Evolutionary conservation across 2,329 filamentous ascomycete genomes (phyloP), one percentile per base, ranked within the genome.

Genomic region (Alternaria gansuensis): DNA sequence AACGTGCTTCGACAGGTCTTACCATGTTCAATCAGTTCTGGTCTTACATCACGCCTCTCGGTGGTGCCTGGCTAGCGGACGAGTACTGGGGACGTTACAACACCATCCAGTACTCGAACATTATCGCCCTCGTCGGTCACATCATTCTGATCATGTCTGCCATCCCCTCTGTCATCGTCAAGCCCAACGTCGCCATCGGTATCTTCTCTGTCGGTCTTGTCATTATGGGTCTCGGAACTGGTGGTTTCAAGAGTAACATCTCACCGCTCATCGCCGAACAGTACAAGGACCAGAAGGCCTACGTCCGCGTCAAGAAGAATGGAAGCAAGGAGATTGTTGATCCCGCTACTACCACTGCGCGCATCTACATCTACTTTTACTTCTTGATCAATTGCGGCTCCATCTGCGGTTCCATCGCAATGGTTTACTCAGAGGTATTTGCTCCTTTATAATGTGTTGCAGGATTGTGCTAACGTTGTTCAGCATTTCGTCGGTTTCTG

Each of bases 211-310:
- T 81, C n/a, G 79, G 85, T 4, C 82, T 88, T 58, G 80, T 90
- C 63, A 73, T 89, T 58, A 88, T 90, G 60, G 88, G 88, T 51
- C 73, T 90, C 6, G 88, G 88, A 29, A 89, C 87, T 3, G 88
- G 88, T 67, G 87, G 88, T 62, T 89, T 90, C 80, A 90, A 90
- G 78, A 84, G 85, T 65, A 90, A 89, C 75, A 83, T 85, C 49
- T 81, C 81, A 41, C 83, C 83, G 26, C 70, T 85, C 63, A 75
- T 81, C 39, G 88, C 87, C 48, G 88, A 90, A 63, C 88, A 91
- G 75, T 74, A 75, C 66, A 74, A 74, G 31, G 64, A 70, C 37
- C 64, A 67, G 21, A 72, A 65, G 33, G 69, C 70, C 7, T 72
- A 73, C 33, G 68, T 75, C 7, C 70, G 70, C 21, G 65, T 70